A percentile compares a stretch with the other conserved stretches of the same genome.
Evolutionary conservation across 345 rosid genomes (phyloP).

Genomic region (Eucalyptus fibrosa): DNA sequence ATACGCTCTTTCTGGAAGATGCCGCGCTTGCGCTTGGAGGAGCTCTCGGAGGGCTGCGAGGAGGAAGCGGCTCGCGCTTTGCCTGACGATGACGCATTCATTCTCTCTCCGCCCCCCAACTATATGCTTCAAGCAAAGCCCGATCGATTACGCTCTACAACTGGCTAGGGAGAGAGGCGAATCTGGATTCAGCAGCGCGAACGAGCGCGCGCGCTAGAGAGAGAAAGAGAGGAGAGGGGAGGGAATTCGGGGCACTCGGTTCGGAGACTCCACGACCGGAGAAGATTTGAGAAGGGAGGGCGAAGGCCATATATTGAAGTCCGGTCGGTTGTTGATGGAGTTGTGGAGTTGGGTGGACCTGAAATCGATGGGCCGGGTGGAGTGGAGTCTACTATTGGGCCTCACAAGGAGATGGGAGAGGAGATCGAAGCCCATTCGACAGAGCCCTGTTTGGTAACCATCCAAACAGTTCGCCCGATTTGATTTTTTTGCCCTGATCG

Average conservation of each 20-base stretch:
- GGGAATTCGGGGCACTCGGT: neutral
- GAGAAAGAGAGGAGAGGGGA: neutral
- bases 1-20: conserved; percentile 85
- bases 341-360: neutral
- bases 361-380: neutral
- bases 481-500: too few relatives aligned
- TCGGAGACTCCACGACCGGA: neutral
- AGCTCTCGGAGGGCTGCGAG: conserved; percentile 57
- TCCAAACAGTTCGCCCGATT: too few relatives aligned
- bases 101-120: neutral
- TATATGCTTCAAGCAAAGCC: neutral
- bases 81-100: conserved; percentile 9
- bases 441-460: too few relatives aligned
- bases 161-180: neutral
- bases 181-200: neutral
- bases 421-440: neutral
- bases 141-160: neutral
- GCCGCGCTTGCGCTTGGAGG: conserved; percentile 76
- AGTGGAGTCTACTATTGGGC: neutral
- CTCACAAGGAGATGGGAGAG: neutral
- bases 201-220: neutral
- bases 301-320: neutral
- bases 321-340: neutral
- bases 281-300: too few relatives aligned
- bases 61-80: conserved; percentile 45